These are phyloP conservation scores for Priceomyces melissophilus DNA, from an alignment of 805 yeast genomes.

Conservation along the genomic window DNA sequence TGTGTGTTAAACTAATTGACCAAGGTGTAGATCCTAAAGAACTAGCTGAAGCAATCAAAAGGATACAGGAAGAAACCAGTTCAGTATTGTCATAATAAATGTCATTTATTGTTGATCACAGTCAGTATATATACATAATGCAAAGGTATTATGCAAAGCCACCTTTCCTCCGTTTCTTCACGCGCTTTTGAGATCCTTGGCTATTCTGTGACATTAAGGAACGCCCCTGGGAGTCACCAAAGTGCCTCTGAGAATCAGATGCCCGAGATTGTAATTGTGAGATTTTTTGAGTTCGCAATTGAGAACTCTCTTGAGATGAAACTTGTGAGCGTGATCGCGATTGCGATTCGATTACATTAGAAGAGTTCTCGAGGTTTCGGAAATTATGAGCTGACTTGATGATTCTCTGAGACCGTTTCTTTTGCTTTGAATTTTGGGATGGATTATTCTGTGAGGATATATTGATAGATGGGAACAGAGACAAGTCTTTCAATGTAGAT, in stretches of 20 bases:
- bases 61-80: slow-evolving; percentile 24
- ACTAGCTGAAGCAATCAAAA: slow-evolving; percentile 23
- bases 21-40: slow-evolving; percentile 37
- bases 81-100: slow-evolving; percentile 9
- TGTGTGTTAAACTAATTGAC: slow-evolving; percentile 32
- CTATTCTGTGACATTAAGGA: slow-evolving; percentile 1
- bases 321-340: no score
- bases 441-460: slow-evolving; percentile 9
- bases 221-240: slow-evolving; percentile 4
- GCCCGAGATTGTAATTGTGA: neutral
- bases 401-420: neutral
- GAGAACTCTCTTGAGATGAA: no score
- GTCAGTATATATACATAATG: neutral
- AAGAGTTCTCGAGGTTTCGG: no score
- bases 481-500: neutral
- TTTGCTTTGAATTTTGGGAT: neutral
- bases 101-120: neutral
- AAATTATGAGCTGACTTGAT: no score
- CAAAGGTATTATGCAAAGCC: slow-evolving; percentile 41
- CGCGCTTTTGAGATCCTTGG: slow-evolving; percentile 19
- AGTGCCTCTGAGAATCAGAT: slow-evolving; percentile 1
- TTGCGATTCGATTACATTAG: no score
- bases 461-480: slow-evolving; percentile 18
- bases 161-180: slow-evolving; percentile 42
- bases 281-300: neutral